Evolutionary conservation across 2,329 filamentous ascomycete genomes (phyloP).

Genomic region (Fusarium tupiense): DNA sequence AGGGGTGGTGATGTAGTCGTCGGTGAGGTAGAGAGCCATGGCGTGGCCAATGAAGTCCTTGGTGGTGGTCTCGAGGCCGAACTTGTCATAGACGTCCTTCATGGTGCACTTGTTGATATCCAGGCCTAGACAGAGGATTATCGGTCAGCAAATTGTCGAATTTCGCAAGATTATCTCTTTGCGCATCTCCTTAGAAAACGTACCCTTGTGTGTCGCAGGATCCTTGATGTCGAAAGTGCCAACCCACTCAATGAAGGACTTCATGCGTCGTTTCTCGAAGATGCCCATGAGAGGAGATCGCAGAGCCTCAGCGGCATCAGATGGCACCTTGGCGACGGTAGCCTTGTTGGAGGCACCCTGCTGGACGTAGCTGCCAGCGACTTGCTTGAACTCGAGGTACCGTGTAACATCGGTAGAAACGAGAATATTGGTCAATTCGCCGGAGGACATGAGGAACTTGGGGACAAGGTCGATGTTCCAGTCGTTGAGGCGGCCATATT

Average conservation of each 20-base stretch:
- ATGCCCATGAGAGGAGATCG: constrained; percentile 95
- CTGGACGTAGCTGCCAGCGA: constrained; percentile 96
- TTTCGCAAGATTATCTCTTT: not conserved
- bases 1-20: constrained; percentile 80
- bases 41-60: constrained; percentile 97
- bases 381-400: constrained; percentile 93
- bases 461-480: constrained; percentile 99
- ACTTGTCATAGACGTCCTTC: constrained; percentile 99
- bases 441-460: constrained; percentile 98
- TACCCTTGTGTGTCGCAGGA: constrained; percentile 89
- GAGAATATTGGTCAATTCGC: constrained; percentile 97
- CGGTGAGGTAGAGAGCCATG: constrained; percentile 94
- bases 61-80: constrained; percentile 87
- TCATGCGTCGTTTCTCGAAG: constrained; percentile 97
- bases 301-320: constrained; percentile 89
- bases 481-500: constrained; percentile 95
- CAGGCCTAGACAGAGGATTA: constrained; percentile 67
- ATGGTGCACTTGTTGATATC: constrained; percentile 83
- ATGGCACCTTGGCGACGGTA: constrained; percentile 96
- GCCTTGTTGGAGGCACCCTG: constrained; percentile 84
- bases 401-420: constrained; percentile 92
- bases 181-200: constrained; percentile 37
- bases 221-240: constrained; percentile 86
- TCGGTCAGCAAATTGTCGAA: constrained; percentile 21
- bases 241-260: constrained; percentile 96